Evolutionary conservation across 306 rosid genomes (phyloP).

Genomic region (Cucurbita argyrosperma): DNA sequence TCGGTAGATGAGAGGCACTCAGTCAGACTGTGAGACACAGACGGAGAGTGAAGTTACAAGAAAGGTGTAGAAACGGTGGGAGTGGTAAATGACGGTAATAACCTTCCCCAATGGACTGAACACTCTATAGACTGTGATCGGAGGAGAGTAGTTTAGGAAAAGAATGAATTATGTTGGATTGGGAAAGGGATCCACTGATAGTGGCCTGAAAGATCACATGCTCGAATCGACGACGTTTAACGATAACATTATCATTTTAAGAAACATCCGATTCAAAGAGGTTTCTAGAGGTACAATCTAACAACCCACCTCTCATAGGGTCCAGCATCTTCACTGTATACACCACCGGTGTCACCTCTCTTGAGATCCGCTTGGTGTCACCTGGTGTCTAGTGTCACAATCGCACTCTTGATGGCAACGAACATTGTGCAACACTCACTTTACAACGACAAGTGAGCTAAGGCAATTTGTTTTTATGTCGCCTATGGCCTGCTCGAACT

Average conservation of each 20-base stretch:
- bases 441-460: too few species aligned
- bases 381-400: too few species aligned
- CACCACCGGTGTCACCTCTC: too few species aligned
- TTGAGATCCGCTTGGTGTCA: too few species aligned
- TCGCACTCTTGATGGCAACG: too few species aligned
- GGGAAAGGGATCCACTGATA: neutral
- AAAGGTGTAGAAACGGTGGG: neutral
- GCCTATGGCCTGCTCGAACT: too few species aligned
- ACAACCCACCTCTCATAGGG: too few species aligned
- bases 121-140: neutral
- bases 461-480: too few species aligned
- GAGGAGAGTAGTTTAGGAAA: neutral
- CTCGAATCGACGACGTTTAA: neutral
- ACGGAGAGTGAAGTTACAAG: neutral
- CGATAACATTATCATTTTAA: neutral
- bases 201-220: neutral
- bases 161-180: neutral
- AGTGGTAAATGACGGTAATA: neutral
- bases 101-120: neutral
- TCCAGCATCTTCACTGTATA: too few species aligned
- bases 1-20: neutral
- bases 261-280: too few species aligned
- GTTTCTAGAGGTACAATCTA: too few species aligned
- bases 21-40: neutral
- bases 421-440: too few species aligned